These are phyloP conservation scores for Trypanosomatidae sp. DNA, from an alignment of 208 protist genomes.

Conservation along the genomic window DNA sequence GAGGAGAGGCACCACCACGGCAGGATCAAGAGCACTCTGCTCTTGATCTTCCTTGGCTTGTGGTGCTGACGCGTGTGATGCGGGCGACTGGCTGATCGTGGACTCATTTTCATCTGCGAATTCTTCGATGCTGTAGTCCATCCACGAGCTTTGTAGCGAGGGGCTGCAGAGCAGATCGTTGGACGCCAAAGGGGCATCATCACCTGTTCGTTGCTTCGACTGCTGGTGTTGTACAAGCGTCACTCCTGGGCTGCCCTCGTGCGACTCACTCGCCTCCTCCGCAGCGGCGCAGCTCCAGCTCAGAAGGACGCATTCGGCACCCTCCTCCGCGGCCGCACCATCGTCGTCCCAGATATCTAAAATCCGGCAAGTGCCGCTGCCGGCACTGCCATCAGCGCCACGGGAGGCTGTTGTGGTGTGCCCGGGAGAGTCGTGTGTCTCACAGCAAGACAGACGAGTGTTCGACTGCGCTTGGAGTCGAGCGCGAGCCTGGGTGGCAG, in stretches of 20 bases:
- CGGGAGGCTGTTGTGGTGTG: not conserved
- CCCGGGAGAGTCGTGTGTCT: not conserved
- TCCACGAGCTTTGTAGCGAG: not conserved
- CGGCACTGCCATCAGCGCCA: not conserved
- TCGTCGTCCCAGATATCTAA: not conserved
- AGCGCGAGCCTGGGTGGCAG: not conserved
- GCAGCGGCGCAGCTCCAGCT: constrained; percentile 13
- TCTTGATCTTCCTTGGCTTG: not conserved
- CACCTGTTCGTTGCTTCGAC: not conserved
- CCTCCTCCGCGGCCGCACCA: not conserved
- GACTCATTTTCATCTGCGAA: not conserved
- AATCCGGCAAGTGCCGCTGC: not conserved
- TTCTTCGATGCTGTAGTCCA: constrained; percentile 3
- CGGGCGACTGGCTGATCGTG: not conserved
- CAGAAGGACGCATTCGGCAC: constrained; percentile 16
- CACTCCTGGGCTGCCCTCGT: not conserved
- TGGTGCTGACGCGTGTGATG: not conserved
- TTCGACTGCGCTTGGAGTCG: not conserved
- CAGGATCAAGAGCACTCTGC: not conserved
- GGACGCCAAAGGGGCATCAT: not conserved
- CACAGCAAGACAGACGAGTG: not conserved
- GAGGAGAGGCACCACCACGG: not conserved
- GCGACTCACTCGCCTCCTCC: constrained; percentile 1
- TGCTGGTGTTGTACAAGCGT: not conserved
- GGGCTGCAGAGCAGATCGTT: not conserved